Base-by-base conservation (phyloP, 2,329 filamentous ascomycete species). In the Colletotrichum brevisporum region DNA sequence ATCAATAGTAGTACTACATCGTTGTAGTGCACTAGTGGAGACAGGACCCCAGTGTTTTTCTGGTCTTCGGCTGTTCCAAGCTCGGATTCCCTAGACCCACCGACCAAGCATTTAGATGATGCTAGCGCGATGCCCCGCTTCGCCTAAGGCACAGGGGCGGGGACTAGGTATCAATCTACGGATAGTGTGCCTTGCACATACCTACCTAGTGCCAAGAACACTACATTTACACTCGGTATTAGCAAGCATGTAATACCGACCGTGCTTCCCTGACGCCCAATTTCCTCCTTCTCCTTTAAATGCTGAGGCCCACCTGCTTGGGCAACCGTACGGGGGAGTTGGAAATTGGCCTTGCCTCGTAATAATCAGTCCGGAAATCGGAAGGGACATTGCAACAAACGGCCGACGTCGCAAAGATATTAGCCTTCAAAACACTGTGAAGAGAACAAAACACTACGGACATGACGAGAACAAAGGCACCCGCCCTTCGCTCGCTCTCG, bases 61-160 rank as follows among this genome's bases (percentile, higher is more conserved):
- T 36, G 31, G 31, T 36, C 10, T 55, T 55, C 26, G 48, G 36
- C 36, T 39, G 18, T 47, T 41, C 26, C 31, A 36, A 36, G 8
- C 13, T 47, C 62, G 41, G 31, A 36, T 15, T 10, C 18, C 24
- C 31, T 21, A 31, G 63, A 21, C 43, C 56, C 56, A 66, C 21
- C 24, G 15, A 36, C 21, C 41, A 51, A 54, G 39, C 56, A 61
- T 41, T 41, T 57, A 51, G 36, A 63, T 43, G 31, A 43, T 54
- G 56, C 56, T 50, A 59, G 56, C 56, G 56, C 21, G 10, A 59
- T 50, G 56, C 56, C 56, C 56, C 56, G 56, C 56, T 26, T 59
- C 13, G 48, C 43, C 56, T 43, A 58, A 47, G 24, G 54, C 54
- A 18, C 21, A 36, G 31, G 31, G 31, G 31, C 31, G 31, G 31